phyloP scores from a whole-genome alignment of 2,329 filamentous ascomycete species.

The Penicillium sp. region DNA sequence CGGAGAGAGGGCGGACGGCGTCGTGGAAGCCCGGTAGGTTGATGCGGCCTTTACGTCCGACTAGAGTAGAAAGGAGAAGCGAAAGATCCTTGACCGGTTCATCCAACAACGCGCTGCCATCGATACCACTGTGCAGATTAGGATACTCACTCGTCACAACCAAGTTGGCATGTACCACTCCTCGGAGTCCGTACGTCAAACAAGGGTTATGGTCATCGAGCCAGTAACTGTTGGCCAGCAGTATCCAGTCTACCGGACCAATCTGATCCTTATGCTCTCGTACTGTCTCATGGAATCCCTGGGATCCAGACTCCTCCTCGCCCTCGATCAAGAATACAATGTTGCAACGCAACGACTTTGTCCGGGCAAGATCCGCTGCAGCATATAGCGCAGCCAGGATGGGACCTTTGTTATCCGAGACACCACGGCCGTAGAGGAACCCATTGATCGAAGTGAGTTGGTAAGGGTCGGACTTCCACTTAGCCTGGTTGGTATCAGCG shows the following conservation, averaged over 20 bases:
- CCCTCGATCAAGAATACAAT: constrained; percentile 93
- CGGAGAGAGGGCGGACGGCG: constrained; percentile 67
- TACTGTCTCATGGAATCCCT: constrained; percentile 82
- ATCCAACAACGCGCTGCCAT: constrained; percentile 82
- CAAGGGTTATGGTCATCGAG: constrained; percentile 93
- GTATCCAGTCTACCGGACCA: constrained; percentile 85
- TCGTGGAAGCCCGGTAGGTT: constrained; percentile 88
- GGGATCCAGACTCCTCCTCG: constrained; percentile 90
- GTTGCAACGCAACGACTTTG: constrained; percentile 78
- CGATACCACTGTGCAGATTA: constrained; percentile 93
- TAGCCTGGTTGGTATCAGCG: constrained; percentile 73
- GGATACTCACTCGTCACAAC: constrained; percentile 80
- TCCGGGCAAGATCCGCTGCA: constrained; percentile 78
- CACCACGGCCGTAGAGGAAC: constrained; percentile 91
- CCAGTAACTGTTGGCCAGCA: constrained; percentile 98
- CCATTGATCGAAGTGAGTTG: constrained; percentile 83
- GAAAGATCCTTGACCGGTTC: constrained; percentile 91
- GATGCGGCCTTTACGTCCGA: constrained; percentile 72
- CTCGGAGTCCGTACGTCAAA: constrained; percentile 86
- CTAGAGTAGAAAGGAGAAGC: constrained; percentile 72
- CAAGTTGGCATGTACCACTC: constrained; percentile 88
- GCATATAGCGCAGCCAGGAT: constrained; percentile 92
- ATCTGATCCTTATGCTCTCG: constrained; percentile 75
- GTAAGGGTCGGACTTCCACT: constrained; percentile 87
- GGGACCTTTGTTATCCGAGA: constrained; percentile 95